Conservation (phyloP, 1,284 basidiomycete species). For the Golubevia sp. region DNA sequence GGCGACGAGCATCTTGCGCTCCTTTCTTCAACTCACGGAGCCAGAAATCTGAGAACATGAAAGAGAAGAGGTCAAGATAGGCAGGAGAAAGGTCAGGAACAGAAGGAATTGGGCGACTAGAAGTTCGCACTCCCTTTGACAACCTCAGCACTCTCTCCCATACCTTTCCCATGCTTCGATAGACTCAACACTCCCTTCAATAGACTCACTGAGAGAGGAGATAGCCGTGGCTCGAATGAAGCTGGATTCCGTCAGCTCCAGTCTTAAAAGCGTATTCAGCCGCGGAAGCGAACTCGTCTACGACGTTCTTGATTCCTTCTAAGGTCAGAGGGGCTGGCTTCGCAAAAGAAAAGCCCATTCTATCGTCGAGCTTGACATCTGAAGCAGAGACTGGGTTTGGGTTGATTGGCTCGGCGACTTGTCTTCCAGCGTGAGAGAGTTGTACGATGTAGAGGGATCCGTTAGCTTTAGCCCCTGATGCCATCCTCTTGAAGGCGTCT, state of each 20-base stretch:
- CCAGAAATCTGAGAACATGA: no score
- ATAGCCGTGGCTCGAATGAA: slow-evolving; percentile 27
- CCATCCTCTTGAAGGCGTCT: slow-evolving; percentile 14
- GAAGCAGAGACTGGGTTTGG: slow-evolving; percentile 36
- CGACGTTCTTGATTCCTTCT: slow-evolving; percentile 28
- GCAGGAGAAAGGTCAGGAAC: background rate
- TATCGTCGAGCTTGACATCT: slow-evolving; percentile 39
- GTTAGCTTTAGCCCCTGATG: slow-evolving; percentile 31
- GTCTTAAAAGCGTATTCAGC: slow-evolving; percentile 9
- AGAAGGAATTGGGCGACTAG: slow-evolving; percentile 18
- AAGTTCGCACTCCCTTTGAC: no score
- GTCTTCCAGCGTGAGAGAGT: slow-evolving; percentile 46
- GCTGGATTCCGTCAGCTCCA: slow-evolving; percentile 20
- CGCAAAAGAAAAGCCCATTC: slow-evolving; percentile 31
- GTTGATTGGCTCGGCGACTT: slow-evolving; percentile 28
- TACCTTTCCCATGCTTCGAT: no score
- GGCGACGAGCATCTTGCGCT: slow-evolving; percentile 23
- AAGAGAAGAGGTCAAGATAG: no score
- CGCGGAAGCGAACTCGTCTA: slow-evolving; percentile 18
- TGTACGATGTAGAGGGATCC: slow-evolving; percentile 43
- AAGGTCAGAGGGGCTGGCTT: slow-evolving; percentile 25
- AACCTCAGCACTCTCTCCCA: background rate
- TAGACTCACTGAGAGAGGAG: background rate
- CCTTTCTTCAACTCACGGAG: background rate
- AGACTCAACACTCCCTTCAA: no score